phyloP scores from a whole-genome alignment of 352 stramenopile species.

The Plasmopara halstedii region DNA sequence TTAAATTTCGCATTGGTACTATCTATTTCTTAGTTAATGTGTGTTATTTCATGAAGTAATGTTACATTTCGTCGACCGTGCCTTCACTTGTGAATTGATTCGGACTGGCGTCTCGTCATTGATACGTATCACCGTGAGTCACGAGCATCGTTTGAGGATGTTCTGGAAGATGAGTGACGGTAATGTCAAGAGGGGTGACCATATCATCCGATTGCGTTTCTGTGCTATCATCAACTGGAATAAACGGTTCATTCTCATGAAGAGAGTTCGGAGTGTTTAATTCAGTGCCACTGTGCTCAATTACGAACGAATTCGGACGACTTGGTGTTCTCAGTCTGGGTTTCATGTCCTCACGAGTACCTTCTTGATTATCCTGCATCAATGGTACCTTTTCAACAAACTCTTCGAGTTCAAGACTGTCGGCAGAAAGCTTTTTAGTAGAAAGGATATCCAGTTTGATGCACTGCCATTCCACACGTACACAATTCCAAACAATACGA shows the following conservation, averaged over 20 bases:
- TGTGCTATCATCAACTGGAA: not conserved
- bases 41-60: constrained; percentile 1
- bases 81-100: constrained; percentile 6
- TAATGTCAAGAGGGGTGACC: constrained; percentile 9
- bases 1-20: not conserved
- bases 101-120: constrained; percentile 6
- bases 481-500: constrained; percentile 89
- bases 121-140: constrained; percentile 8
- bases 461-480: constrained; percentile 90
- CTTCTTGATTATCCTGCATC: constrained; percentile 33
- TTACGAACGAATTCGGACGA: constrained; percentile 15
- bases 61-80: constrained; percentile 10
- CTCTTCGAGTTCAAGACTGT: constrained; percentile 37
- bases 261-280: constrained; percentile 10
- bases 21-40: constrained; percentile 12
- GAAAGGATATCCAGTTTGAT: constrained; percentile 70
- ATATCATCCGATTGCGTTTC: constrained; percentile 9
- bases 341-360: constrained; percentile 10
- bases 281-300: constrained; percentile 12
- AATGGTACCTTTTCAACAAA: constrained; percentile 45
- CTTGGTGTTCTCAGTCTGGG: constrained; percentile 11
- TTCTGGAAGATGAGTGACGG: constrained; percentile 15
- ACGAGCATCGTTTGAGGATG: constrained; percentile 19
- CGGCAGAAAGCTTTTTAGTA: constrained; percentile 47
- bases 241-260: too few species aligned